Evolutionary conservation across 352 stramenopile genomes (phyloP).

Genomic region (Phytophthora colocasiae): DNA sequence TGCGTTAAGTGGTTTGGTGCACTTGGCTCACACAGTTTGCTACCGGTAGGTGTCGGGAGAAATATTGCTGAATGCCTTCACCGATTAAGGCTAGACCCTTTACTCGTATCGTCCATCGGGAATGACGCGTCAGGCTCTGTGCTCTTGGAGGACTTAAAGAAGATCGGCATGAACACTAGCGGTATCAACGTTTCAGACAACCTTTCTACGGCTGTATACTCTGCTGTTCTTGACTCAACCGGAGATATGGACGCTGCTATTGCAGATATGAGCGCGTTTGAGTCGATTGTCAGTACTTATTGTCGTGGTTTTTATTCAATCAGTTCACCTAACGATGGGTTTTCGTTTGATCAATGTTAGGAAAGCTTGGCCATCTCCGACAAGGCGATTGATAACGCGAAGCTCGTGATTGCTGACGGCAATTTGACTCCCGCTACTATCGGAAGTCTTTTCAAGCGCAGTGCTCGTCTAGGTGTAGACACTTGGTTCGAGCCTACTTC

Average conservation of each 20-base stretch:
- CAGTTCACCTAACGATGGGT: conserved; percentile 5
- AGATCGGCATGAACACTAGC: conserved; percentile 64
- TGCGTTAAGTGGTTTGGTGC: neutral
- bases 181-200: conserved; percentile 60
- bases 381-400: conserved; percentile 53
- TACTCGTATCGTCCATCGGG: conserved; percentile 87
- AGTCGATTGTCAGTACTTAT: conserved; percentile 64
- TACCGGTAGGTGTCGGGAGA: conserved; percentile 81
- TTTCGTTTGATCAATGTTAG: conserved; percentile 28
- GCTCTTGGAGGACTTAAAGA: conserved; percentile 74
- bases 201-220: conserved; percentile 86
- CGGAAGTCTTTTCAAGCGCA: conserved; percentile 55
- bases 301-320: neutral
- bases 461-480: conserved; percentile 43
- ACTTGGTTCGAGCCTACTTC: conserved; percentile 90
- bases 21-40: neutral
- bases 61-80: conserved; percentile 93
- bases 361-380: conserved; percentile 52
- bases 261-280: conserved; percentile 87
- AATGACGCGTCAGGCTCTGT: conserved; percentile 75
- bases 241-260: conserved; percentile 89
- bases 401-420: conserved; percentile 78
- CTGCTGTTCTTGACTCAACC: conserved; percentile 71
- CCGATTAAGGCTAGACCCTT: conserved; percentile 62
- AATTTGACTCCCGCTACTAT: conserved; percentile 70